These are phyloP conservation scores for Schizothecium vesticola DNA, from an alignment of 495 filamentous ascomycete species.

Conservation along the genomic window DNA sequence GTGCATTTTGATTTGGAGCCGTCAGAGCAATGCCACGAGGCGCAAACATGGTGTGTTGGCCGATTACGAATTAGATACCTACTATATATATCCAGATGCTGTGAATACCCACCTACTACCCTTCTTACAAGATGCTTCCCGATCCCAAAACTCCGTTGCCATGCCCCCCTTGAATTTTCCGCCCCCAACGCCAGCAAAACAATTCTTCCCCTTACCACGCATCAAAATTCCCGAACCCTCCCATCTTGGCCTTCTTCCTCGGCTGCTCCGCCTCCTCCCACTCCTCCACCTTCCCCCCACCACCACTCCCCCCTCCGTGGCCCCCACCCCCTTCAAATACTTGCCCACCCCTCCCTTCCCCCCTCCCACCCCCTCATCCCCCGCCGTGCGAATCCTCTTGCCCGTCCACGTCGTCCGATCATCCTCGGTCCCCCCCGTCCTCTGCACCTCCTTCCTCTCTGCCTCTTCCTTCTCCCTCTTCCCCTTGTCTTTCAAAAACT, in stretches of 20 bases:
- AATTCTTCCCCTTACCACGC: conserved; percentile 48
- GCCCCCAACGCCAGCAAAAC: background rate
- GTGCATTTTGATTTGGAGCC: background rate
- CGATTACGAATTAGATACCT: background rate
- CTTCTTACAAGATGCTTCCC: background rate
- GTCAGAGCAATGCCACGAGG: background rate
- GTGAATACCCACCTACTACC: background rate
- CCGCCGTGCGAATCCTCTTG: conserved; percentile 64
- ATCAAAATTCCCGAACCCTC: conserved; percentile 94
- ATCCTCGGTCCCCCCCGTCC: conserved; percentile 59
- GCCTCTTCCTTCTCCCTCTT: conserved; percentile 47
- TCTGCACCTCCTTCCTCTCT: conserved; percentile 47
- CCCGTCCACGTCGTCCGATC: conserved; percentile 89
- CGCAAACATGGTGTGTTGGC: background rate
- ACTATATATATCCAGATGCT: background rate
- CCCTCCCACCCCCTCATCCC: conserved; percentile 39
- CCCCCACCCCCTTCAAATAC: conserved; percentile 48
- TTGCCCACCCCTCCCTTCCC: conserved; percentile 62
- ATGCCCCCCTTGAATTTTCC: background rate
- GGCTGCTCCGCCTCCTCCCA: conserved; percentile 54
- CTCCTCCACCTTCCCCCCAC: conserved; percentile 45
- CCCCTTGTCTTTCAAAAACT: conserved; percentile 65
- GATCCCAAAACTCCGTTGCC: background rate
- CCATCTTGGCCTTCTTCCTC: conserved; percentile 74
- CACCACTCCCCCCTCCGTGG: conserved; percentile 28